Evolutionary conservation across 2,329 filamentous ascomycete genomes (phyloP).

Genomic region (Thelonectria olida): DNA sequence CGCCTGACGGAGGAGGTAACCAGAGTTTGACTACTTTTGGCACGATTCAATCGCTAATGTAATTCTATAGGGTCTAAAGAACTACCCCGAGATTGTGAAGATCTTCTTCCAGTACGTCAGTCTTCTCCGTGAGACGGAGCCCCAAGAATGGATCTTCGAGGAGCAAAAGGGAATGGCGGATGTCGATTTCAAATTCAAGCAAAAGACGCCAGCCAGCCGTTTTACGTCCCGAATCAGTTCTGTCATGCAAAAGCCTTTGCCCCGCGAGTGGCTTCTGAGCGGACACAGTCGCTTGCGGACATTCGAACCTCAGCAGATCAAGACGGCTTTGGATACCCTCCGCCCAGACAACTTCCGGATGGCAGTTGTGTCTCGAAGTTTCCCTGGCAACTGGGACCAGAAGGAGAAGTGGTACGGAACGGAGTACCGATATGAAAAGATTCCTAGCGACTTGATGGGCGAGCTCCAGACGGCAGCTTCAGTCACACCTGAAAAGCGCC

Average conservation of each 20-base stretch:
- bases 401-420: conserved; percentile 99
- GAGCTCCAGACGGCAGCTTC: conserved; percentile 73
- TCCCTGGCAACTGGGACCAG: conserved; percentile 83
- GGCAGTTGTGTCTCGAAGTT: conserved; percentile 82
- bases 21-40: background rate
- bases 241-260: conserved; percentile 90
- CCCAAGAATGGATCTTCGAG: conserved; percentile 92
- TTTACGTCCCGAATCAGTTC: conserved; percentile 88
- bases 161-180: conserved; percentile 92
- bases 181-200: conserved; percentile 93
- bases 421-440: conserved; percentile 85
- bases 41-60: conserved; percentile 14
- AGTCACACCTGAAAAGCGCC: conserved; percentile 65
- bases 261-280: conserved; percentile 88
- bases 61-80: conserved; percentile 67
- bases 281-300: conserved; percentile 78
- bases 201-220: conserved; percentile 88
- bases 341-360: conserved; percentile 91
- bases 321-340: conserved; percentile 76
- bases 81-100: conserved; percentile 85
- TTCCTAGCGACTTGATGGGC: conserved; percentile 78
- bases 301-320: conserved; percentile 82
- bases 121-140: conserved; percentile 80
- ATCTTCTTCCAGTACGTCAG: conserved; percentile 92
- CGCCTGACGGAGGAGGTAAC: conserved; percentile 81